Evolutionary conservation across 768 basidiomycete species (phyloP).

Genomic region (Naematelia aurantialba): DNA sequence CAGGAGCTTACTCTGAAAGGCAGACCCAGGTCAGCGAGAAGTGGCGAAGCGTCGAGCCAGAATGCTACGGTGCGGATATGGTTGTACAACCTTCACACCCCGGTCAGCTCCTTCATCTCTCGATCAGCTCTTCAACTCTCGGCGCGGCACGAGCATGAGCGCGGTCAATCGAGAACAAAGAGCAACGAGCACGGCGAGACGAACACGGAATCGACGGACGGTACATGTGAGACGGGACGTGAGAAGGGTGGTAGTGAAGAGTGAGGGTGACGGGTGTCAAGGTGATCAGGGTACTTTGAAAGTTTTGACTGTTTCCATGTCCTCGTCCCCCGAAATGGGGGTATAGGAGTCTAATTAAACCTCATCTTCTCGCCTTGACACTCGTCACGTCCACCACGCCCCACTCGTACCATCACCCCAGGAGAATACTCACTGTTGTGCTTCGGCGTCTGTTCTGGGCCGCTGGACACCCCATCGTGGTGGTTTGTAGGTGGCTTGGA

Average conservation of each 20-base stretch:
- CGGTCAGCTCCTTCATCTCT: not conserved
- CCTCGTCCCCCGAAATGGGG: conserved; percentile 17
- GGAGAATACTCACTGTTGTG: conserved; percentile 40
- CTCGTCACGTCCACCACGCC: too few species aligned
- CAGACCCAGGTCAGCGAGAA: conserved; percentile 46
- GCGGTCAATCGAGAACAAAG: too few species aligned
- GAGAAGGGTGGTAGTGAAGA: too few species aligned
- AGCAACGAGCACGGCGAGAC: not conserved
- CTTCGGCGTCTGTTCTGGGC: conserved; percentile 44
- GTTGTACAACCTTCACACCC: conserved; percentile 42
- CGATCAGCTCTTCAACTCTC: not conserved
- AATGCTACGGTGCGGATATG: conserved; percentile 48
- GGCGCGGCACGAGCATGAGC: not conserved
- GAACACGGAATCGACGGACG: too few species aligned
- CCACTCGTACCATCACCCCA: too few species aligned
- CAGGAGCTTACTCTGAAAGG: conserved; percentile 46
- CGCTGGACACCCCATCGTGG: conserved; percentile 33
- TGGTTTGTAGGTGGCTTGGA: conserved; percentile 42
- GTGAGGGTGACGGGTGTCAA: conserved; percentile 2
- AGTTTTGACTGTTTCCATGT: conserved; percentile 20
- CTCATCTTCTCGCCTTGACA: not conserved
- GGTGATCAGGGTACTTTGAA: conserved; percentile 27
- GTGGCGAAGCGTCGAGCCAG: conserved; percentile 49
- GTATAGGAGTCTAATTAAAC: conserved; percentile 43
- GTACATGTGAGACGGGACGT: too few species aligned